phyloP scores from a whole-genome alignment of 208 protist genomes.

The Crithidia expoeki region DNA sequence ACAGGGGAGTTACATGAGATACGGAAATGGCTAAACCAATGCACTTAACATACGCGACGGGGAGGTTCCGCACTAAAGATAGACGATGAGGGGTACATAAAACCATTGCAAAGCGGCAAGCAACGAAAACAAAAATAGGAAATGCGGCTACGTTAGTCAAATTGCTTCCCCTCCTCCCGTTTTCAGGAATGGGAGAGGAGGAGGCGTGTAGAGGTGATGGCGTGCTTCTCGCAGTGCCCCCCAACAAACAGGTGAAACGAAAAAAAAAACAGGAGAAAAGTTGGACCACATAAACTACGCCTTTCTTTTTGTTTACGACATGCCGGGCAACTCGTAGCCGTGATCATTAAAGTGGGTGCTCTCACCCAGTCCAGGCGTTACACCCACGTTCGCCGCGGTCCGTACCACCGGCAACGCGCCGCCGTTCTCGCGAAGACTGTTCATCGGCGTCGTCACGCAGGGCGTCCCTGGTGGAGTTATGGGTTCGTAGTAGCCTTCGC shows the following conservation, averaged over 20 bases:
- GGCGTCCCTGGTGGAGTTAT: constrained; percentile 21
- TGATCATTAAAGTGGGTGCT: constrained; percentile 12
- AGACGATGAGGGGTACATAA: background rate
- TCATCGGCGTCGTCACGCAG: background rate
- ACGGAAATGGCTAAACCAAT: background rate
- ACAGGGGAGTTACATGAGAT: background rate
- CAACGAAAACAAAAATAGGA: background rate
- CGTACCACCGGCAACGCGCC: background rate
- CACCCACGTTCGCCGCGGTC: background rate
- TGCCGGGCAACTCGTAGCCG: background rate
- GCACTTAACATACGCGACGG: background rate
- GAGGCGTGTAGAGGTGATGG: too few relatives aligned
- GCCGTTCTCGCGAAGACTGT: background rate
- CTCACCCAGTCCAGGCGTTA: constrained; percentile 8
- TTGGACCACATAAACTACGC: background rate
- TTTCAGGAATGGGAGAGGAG: too few relatives aligned
- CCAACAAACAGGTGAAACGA: background rate
- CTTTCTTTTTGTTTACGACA: background rate
- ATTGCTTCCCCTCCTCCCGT: too few relatives aligned
- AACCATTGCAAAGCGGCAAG: background rate
- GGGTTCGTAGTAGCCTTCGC: constrained; percentile 17
- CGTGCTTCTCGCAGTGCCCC: background rate
- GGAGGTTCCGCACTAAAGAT: background rate
- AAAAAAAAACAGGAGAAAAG: background rate
- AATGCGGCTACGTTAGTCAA: too few relatives aligned